Evolutionary conservation across 345 rosid species (phyloP).

Genomic region (Viola odorata): DNA sequence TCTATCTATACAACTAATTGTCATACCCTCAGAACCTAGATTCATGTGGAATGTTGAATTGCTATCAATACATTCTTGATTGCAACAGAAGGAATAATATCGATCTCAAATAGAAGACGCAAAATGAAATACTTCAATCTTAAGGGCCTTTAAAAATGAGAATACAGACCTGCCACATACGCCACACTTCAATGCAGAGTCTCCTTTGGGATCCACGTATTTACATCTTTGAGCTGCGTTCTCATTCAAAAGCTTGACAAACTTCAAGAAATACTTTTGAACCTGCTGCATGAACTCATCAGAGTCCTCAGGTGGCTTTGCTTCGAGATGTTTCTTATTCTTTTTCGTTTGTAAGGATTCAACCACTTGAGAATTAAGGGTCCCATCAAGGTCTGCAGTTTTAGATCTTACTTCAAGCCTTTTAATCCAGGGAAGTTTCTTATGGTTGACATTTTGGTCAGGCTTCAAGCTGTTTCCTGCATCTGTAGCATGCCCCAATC

Average conservation of each 20-base stretch:
- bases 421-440: conserved; percentile 14
- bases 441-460: not conserved
- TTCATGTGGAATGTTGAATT: not conserved
- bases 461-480: not conserved
- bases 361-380: conserved; percentile 2
- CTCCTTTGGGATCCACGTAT: conserved; percentile 28
- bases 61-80: not conserved
- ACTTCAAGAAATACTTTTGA: conserved; percentile 37
- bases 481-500: conserved; percentile 8
- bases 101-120: not conserved
- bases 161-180: conserved; percentile 46
- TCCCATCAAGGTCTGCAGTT: conserved; percentile 8
- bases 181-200: conserved; percentile 30
- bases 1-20: not conserved
- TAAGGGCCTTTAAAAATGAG: not conserved
- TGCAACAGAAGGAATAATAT: not conserved
- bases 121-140: not conserved
- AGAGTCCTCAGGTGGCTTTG: conserved; percentile 30
- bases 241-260: conserved; percentile 41
- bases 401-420: not conserved
- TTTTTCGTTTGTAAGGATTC: not conserved
- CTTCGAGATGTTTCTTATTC: conserved; percentile 6
- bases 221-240: conserved; percentile 31
- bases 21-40: not conserved
- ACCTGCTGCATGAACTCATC: conserved; percentile 35